These are phyloP conservation scores for Aurifilum marmelostoma DNA, from an alignment of 2,329 filamentous ascomycete genomes.

Conservation along the genomic window DNA sequence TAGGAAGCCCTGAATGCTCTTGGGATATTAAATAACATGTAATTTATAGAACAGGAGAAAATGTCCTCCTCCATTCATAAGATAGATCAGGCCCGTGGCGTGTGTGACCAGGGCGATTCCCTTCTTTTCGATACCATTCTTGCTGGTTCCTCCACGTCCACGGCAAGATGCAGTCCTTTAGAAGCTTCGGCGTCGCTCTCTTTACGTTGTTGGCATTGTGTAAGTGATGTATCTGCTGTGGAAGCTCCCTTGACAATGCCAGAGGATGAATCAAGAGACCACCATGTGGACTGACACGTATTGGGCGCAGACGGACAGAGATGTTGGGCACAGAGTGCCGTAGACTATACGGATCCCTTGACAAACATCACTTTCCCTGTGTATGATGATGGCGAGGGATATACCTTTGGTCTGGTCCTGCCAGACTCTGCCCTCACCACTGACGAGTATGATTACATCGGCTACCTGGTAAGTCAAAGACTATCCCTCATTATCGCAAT, in stretches of 20 bases:
- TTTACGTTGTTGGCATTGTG: conserved; percentile 19
- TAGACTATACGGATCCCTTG: conserved; percentile 18
- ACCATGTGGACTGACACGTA: background rate
- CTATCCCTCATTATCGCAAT: background rate
- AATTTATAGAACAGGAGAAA: background rate
- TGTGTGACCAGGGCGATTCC: background rate
- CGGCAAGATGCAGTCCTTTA: conserved; percentile 17
- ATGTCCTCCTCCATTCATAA: conserved; percentile 6
- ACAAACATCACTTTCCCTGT: conserved; percentile 26
- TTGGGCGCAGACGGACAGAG: conserved; percentile 13
- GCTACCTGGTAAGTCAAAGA: conserved; percentile 14
- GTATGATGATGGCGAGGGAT: conserved; percentile 17
- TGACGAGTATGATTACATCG: conserved; percentile 23
- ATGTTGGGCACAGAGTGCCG: conserved; percentile 23
- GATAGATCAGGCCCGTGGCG: background rate
- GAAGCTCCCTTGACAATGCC: no score
- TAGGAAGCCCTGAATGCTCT: background rate
- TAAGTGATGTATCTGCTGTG: background rate
- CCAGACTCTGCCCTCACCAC: conserved; percentile 21
- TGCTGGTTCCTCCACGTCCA: background rate
- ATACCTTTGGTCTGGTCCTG: conserved; percentile 24
- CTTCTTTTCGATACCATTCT: background rate
- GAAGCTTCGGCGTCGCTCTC: conserved; percentile 20
- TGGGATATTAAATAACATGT: background rate
- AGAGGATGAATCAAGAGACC: no score